Conservation (phyloP, 176 grass and related monocot genomes). For the Ensete glaucum region DNA sequence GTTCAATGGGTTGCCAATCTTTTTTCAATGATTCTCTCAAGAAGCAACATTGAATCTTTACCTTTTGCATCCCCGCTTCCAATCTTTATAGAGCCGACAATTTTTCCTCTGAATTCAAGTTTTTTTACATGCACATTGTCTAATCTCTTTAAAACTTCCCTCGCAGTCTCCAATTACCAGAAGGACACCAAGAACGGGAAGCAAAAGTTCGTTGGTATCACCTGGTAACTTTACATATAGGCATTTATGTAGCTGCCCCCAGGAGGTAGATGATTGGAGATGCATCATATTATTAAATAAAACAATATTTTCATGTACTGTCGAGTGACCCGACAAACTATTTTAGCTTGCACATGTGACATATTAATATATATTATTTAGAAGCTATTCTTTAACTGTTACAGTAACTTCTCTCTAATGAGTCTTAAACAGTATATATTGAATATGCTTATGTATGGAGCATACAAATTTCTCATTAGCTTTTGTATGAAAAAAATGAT, state of each 20-base stretch:
- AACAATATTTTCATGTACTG: too few relatives aligned
- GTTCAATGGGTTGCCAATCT: too few relatives aligned
- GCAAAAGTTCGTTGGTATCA: background rate
- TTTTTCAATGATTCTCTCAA: too few relatives aligned
- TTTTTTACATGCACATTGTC: background rate
- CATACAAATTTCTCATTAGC: too few relatives aligned
- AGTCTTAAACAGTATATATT: background rate
- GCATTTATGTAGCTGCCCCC: background rate
- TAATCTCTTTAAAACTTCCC: background rate
- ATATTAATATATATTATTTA: background rate
- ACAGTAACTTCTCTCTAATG: background rate
- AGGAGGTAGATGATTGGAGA: too few relatives aligned
- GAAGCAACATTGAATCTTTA: too few relatives aligned
- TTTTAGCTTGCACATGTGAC: background rate
- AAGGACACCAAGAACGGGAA: background rate
- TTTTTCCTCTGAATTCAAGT: background rate
- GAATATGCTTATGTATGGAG: background rate
- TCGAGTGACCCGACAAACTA: background rate
- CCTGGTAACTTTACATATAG: background rate
- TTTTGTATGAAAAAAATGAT: too few relatives aligned
- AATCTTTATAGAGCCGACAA: background rate
- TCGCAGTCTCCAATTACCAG: background rate
- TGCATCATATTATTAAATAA: too few relatives aligned
- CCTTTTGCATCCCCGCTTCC: too few relatives aligned
- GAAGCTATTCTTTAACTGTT: background rate